A percentile compares a stretch with the other conserved stretches of the same genome.
phyloP scores from a whole-genome alignment of 1,284 basidiomycete species.

The Earliella scabrosa region DNA sequence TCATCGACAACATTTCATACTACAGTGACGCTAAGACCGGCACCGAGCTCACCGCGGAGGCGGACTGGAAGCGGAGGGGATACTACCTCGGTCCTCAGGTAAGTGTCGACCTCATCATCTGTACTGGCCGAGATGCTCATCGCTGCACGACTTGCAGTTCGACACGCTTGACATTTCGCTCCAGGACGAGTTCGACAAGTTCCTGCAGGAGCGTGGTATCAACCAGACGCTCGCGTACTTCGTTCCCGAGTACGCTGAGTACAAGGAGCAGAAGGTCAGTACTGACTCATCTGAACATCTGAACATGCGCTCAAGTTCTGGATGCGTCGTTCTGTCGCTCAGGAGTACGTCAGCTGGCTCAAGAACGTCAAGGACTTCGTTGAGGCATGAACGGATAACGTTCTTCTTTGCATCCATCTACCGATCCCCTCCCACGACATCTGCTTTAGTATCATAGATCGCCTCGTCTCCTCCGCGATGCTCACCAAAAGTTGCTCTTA shows the following conservation, averaged over 20 bases:
- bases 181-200: conserved; percentile 87
- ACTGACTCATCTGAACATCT: neutral
- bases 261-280: conserved; percentile 86
- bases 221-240: conserved; percentile 82
- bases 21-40: conserved; percentile 79
- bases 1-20: conserved; percentile 89
- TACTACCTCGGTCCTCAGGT: conserved; percentile 92
- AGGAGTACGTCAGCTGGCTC: conserved; percentile 96
- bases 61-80: conserved; percentile 92
- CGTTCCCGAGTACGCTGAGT: conserved; percentile 83
- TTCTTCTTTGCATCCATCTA: neutral
- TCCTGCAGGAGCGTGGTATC: conserved; percentile 86
- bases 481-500: conserved; percentile 16
- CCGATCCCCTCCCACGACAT: neutral
- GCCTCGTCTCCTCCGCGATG: neutral
- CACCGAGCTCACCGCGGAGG: conserved; percentile 83
- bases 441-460: conserved; percentile 8
- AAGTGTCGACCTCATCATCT: conserved; percentile 29
- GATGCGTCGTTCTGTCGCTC: no score
- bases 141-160: conserved; percentile 55
- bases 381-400: conserved; percentile 42
- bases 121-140: conserved; percentile 1
- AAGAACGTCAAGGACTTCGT: conserved; percentile 85
- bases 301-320: conserved; percentile 3
- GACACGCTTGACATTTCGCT: conserved; percentile 88